phyloP scores from a whole-genome alignment of 148 eudicot genomes.

The Cornus kousa region DNA sequence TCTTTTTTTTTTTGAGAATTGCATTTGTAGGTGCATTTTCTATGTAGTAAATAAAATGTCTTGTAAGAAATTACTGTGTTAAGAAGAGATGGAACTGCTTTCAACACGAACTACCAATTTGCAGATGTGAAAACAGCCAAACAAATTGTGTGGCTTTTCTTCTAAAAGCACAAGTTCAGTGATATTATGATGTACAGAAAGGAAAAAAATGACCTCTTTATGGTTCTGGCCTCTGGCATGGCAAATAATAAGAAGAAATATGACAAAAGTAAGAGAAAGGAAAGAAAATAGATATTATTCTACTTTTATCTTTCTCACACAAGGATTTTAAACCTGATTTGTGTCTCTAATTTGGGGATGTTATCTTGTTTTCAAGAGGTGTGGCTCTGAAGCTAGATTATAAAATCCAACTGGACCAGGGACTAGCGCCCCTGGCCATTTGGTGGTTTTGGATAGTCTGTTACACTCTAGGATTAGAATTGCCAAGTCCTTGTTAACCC shows the following conservation, averaged over 20 bases:
- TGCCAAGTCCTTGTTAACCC: not conserved
- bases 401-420: not conserved
- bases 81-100: not conserved
- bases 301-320: not conserved
- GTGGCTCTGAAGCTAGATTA: not conserved
- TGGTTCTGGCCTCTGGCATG: not conserved
- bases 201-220: not conserved
- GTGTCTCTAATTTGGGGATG: not conserved
- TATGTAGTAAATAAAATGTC: not conserved
- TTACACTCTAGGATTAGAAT: not conserved
- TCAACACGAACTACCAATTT: not conserved
- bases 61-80: not conserved
- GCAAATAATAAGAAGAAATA: not conserved
- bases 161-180: not conserved
- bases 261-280: not conserved
- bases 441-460: not conserved
- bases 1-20: not conserved
- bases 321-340: not conserved
- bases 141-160: constrained; percentile 1
- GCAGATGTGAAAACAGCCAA: not conserved
- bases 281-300: not conserved
- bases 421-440: not conserved
- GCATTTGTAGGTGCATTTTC: not conserved
- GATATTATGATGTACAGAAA: not conserved
- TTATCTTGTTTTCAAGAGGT: not conserved